A percentile compares a stretch with the other conserved stretches of the same genome.
phyloP scores from a whole-genome alignment of 495 filamentous ascomycete genomes.

The Trichodelitschia bisporula region DNA sequence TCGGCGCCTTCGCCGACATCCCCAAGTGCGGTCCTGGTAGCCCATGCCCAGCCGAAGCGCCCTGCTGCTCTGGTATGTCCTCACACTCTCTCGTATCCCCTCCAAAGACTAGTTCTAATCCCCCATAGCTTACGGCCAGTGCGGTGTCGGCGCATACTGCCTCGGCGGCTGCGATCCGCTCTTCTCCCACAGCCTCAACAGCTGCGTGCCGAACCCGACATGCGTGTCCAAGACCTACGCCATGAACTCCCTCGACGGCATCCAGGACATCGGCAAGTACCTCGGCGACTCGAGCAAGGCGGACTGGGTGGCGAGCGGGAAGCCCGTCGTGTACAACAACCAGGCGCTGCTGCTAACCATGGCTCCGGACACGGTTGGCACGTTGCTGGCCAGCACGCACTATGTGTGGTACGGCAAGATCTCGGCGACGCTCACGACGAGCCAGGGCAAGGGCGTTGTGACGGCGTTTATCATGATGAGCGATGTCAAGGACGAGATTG shows the following conservation, averaged over 20 bases:
- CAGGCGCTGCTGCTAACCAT: constrained; percentile 58
- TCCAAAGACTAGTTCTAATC: neutral
- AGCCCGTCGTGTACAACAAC: constrained; percentile 35
- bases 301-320: constrained; percentile 78
- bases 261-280: constrained; percentile 48
- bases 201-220: constrained; percentile 66
- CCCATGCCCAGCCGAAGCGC: constrained; percentile 47
- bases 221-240: constrained; percentile 53
- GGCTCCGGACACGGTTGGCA: constrained; percentile 55
- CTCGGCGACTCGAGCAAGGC: constrained; percentile 53
- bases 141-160: constrained; percentile 83
- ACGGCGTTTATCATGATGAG: constrained; percentile 86
- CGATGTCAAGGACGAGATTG: constrained; percentile 94
- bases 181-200: constrained; percentile 53
- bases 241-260: constrained; percentile 40
- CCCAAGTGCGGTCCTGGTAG: constrained; percentile 28
- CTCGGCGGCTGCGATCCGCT: constrained; percentile 84
- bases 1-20: constrained; percentile 4
- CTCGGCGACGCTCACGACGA: constrained; percentile 64
- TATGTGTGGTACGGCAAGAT: constrained; percentile 98
- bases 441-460: constrained; percentile 65
- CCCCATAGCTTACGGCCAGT: constrained; percentile 66
- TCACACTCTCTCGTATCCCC: neutral
- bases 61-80: constrained; percentile 82
- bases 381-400: constrained; percentile 63